Evolutionary conservation across 345 rosid species (phyloP).

Genomic region (Rhodamnia rubescens): DNA sequence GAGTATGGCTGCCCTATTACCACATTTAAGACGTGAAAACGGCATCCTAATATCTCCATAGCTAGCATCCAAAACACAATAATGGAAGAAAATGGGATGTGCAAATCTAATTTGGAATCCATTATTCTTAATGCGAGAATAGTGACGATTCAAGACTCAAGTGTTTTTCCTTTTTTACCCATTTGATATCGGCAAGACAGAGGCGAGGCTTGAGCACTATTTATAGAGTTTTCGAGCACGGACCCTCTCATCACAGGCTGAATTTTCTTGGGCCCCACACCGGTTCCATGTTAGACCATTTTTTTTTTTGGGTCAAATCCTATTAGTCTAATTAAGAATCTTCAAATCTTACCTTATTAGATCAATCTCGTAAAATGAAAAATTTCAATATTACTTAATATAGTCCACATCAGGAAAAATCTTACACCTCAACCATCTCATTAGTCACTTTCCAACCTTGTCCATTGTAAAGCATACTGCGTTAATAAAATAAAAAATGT

Average conservation of each 20-base stretch:
- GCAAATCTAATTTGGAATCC: background rate
- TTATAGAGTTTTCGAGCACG: background rate
- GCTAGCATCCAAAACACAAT: background rate
- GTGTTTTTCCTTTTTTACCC: background rate
- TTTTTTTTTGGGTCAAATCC: no score
- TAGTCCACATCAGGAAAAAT: background rate
- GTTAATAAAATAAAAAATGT: background rate
- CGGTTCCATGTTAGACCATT: background rate
- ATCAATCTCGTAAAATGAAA: background rate
- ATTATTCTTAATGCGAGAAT: background rate
- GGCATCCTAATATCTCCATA: background rate
- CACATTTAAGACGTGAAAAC: background rate
- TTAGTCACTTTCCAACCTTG: background rate
- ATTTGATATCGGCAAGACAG: no score
- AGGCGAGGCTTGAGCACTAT: background rate
- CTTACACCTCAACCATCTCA: background rate
- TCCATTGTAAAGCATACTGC: background rate
- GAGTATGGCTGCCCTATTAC: background rate
- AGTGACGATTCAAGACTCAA: background rate
- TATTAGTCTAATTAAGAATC: background rate
- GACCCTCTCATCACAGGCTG: no score
- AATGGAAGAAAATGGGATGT: accelerated
- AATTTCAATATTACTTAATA: background rate
- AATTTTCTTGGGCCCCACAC: background rate
- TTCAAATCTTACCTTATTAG: background rate